Evolutionary conservation across 768 basidiomycete genomes (phyloP).

Genomic region (Lentinula guzmanii): DNA sequence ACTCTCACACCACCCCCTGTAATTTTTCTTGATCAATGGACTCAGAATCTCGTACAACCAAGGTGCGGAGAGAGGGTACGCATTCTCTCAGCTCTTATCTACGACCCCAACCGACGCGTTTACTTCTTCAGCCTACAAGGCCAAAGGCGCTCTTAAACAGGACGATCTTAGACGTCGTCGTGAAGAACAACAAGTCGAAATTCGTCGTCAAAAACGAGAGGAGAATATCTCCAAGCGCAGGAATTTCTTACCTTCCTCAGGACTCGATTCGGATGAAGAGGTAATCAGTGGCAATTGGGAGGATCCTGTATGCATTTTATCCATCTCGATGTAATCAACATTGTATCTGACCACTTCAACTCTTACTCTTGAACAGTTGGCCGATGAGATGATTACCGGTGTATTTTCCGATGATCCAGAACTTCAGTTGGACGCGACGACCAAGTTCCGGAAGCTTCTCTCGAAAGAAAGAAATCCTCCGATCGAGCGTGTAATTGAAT

Average conservation of each 20-base stretch:
- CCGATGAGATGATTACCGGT: conserved; percentile 87
- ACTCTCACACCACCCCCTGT: neutral
- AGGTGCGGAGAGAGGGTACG: conserved; percentile 69
- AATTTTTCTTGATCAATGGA: conserved; percentile 1
- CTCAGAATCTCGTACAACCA: conserved; percentile 46
- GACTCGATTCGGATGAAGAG: conserved; percentile 91
- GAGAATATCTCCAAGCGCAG: conserved; percentile 98
- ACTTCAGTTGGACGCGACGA: conserved; percentile 93
- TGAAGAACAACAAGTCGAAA: conserved; percentile 98
- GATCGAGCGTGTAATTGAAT: conserved; percentile 96
- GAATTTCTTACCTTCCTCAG: conserved; percentile 76
- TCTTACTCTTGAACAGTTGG: conserved; percentile 43
- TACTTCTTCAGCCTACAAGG: conserved; percentile 70
- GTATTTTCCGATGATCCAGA: conserved; percentile 92
- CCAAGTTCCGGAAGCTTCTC: conserved; percentile 96
- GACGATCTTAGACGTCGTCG: conserved; percentile 94
- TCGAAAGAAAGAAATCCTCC: conserved; percentile 99
- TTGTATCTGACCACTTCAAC: neutral
- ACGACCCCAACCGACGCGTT: conserved; percentile 30
- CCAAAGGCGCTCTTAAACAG: conserved; percentile 81
- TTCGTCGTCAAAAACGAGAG: conserved; percentile 96
- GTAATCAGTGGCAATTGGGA: conserved; percentile 67
- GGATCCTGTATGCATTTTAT: conserved; percentile 52
- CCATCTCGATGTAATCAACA: neutral
- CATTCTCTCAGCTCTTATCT: conserved; percentile 18